These are phyloP conservation scores for Camptophora hylomeconis DNA, from an alignment of 2,329 filamentous ascomycete species.

Conservation along the genomic window DNA sequence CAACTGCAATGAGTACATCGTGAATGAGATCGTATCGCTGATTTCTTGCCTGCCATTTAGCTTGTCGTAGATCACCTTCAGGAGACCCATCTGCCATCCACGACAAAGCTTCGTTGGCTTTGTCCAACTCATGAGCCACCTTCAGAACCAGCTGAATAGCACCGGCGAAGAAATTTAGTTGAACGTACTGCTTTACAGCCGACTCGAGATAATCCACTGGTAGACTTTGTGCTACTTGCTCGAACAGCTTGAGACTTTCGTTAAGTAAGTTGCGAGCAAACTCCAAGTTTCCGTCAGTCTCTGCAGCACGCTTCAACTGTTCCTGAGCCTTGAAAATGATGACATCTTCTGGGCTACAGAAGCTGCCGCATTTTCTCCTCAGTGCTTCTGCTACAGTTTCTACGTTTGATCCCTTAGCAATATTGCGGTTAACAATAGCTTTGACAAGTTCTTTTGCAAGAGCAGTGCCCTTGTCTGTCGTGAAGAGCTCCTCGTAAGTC, in stretches of 20 bases:
- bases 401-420: slow-evolving; percentile 90
- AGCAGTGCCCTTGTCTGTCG: slow-evolving; percentile 64
- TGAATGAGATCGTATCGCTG: slow-evolving; percentile 81
- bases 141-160: slow-evolving; percentile 77
- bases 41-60: slow-evolving; percentile 57
- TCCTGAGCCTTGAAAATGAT: slow-evolving; percentile 98
- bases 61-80: slow-evolving; percentile 53
- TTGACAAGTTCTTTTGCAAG: slow-evolving; percentile 91
- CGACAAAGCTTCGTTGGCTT: slow-evolving; percentile 68
- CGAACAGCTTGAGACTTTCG: slow-evolving; percentile 78
- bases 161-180: slow-evolving; percentile 80
- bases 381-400: slow-evolving; percentile 95
- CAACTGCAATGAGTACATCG: slow-evolving; percentile 63
- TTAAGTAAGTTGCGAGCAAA: slow-evolving; percentile 67
- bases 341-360: slow-evolving; percentile 94
- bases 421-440: slow-evolving; percentile 95
- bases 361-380: slow-evolving; percentile 81
- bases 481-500: slow-evolving; percentile 82
- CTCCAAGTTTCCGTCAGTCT: slow-evolving; percentile 63
- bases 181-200: slow-evolving; percentile 66
- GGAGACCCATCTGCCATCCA: slow-evolving; percentile 82
- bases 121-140: slow-evolving; percentile 74
- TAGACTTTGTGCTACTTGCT: slow-evolving; percentile 73
- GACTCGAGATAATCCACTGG: slow-evolving; percentile 66
- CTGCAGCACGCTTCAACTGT: slow-evolving; percentile 74